Base-by-base conservation (phyloP, 306 rosid genomes). In the Corylus avellana region DNA sequence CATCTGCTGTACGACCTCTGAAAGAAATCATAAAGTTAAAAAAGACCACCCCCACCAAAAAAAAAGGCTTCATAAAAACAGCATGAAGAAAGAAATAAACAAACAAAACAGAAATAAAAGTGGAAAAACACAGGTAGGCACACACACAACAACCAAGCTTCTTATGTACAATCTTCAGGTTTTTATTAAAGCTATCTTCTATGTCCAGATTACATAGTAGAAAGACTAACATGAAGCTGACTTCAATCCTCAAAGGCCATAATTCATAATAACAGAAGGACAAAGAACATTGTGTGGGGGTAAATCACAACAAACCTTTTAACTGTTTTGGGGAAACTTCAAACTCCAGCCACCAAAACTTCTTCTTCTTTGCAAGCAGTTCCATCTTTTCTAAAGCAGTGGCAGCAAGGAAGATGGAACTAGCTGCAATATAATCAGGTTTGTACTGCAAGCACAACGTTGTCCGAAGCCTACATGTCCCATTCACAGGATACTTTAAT, bases 401-500 rank as follows among this genome's bases (percentile, higher is more conserved):
- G 48, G 92, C 87, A 77, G 92, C 90, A 75, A 88, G 92, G 75
- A 79, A 85, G 13, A 88, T 44, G 7, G 88, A 86, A 37, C 85
- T 90, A 37, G 92, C 90, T 50, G 92, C 92, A 54, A 84, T 80
- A 53, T 82, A 82, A 63, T 79, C 90, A 51, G 90, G 90, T 81
- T 82, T 82, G 79, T 86, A 84, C 73, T 82, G 87, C 87, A 88
- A 80, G 87, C 88, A 86, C 78, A 88, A 70, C 42, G 88, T 82
- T 72, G 92, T 86, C n/a, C 72, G 66, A 39, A 85, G 78, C 88
- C 91, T 86, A 75, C 83, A 82, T 75, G 39, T 75, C 25, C 51
- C 75, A 72, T 79, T 39, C 72, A 74, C 39, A 78, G 51, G 55
- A 62, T 49, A 51, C 27, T 44, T 51, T 7, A 39, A 58, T 68